Evolutionary conservation across 1,139 yeast species (phyloP).

Genomic region (Yamadazyma atmosphaerica): DNA sequence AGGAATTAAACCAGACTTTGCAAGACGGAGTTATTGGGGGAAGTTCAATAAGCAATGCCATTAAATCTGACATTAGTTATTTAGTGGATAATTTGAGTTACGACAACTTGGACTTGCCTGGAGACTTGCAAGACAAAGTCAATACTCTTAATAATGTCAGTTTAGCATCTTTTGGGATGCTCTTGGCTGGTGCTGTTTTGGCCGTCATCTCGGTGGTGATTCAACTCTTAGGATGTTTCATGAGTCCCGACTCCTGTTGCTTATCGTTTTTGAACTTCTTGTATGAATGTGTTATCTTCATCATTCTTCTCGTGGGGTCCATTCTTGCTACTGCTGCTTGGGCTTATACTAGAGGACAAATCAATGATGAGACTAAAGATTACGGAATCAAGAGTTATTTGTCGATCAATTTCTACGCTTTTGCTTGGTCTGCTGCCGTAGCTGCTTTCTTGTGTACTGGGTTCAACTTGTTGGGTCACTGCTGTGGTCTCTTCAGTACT

Average conservation of each 20-base stretch:
- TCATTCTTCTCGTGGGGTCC: constrained; percentile 34
- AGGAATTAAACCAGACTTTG: constrained; percentile 37
- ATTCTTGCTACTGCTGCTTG: constrained; percentile 37
- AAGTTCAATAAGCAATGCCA: constrained; percentile 20
- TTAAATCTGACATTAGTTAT: constrained; percentile 25
- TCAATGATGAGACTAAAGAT: constrained; percentile 29
- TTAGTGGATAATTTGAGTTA: constrained; percentile 31
- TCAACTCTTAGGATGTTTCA: constrained; percentile 32
- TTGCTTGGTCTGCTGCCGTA: constrained; percentile 41
- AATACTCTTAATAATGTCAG: constrained; percentile 28
- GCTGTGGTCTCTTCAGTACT: constrained; percentile 42
- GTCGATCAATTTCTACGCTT: constrained; percentile 45
- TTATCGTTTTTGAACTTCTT: constrained; percentile 43
- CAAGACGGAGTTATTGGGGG: constrained; percentile 26
- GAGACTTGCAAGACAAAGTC: constrained; percentile 33
- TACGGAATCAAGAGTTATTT: constrained; percentile 40
- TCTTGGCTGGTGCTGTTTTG: constrained; percentile 29
- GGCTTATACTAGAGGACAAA: constrained; percentile 27
- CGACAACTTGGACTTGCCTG: constrained; percentile 39
- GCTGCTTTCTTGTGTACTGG: constrained; percentile 36
- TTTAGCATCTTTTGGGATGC: constrained; percentile 28
- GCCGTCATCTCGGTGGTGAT: constrained; percentile 29
- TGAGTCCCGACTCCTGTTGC: constrained; percentile 39
- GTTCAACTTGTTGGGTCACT: constrained; percentile 43
- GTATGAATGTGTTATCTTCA: constrained; percentile 31